Percentiles rank a stretch among this genome's conserved stretches.
Evolutionary conservation across 2,329 filamentous ascomycete species (phyloP).

Genomic region (Chrysoporthe deuterocubensis): DNA sequence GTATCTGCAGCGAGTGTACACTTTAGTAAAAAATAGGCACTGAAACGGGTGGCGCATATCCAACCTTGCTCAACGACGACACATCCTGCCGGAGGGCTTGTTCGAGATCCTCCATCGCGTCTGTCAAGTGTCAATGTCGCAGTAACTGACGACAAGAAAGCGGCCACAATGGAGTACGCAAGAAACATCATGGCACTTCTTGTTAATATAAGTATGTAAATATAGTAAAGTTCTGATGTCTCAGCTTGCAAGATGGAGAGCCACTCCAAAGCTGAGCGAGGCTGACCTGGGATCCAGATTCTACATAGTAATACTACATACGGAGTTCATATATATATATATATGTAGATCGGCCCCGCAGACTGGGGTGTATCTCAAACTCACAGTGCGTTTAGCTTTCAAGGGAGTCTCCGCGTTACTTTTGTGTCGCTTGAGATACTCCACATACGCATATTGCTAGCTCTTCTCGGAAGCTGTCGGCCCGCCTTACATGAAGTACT

Average conservation of each 20-base stretch:
- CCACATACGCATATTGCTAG: not conserved
- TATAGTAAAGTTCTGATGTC: not conserved
- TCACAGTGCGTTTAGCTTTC: not conserved
- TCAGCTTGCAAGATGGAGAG: not conserved
- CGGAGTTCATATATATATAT: not conserved
- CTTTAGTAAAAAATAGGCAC: not conserved
- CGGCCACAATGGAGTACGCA: not conserved
- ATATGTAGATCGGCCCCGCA: not conserved
- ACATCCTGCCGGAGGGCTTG: constrained; percentile 10
- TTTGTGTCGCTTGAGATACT: not conserved
- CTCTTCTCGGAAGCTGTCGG: not conserved
- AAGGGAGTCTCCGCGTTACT: not conserved
- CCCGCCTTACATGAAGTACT: not conserved
- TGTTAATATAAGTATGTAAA: not conserved
- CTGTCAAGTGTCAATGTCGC: not conserved
- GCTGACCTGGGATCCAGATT: not conserved
- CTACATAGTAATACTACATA: too few species aligned
- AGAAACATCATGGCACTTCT: not conserved
- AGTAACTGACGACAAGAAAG: not conserved
- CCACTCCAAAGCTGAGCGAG: not conserved
- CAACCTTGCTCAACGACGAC: constrained; percentile 8
- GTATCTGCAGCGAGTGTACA: not conserved
- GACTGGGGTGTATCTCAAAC: not conserved
- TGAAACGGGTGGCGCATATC: too few species aligned
- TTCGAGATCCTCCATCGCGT: not conserved